phyloP scores from a whole-genome alignment of 192 early-diverging fungal genomes.

The Backusella circina region DNA sequence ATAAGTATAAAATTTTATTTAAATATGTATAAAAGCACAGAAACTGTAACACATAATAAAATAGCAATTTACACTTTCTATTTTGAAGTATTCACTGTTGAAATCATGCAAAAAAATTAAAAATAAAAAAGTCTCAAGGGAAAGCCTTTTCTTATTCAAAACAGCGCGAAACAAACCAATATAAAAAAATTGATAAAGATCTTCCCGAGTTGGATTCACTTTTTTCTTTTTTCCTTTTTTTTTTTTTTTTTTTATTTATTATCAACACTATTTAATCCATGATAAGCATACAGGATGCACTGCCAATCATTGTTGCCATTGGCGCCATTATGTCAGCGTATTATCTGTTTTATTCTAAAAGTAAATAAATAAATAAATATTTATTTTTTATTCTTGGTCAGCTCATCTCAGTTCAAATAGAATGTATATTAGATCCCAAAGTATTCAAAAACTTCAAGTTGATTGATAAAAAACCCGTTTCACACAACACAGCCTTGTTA shows the following conservation, averaged over 20 bases:
- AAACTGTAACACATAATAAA: too few relatives aligned
- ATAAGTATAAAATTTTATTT: too few relatives aligned
- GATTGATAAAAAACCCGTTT: conserved; percentile 72
- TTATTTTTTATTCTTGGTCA: not conserved
- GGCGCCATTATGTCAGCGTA: not conserved
- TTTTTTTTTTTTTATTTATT: not conserved
- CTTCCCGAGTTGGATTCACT: not conserved
- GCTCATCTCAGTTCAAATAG: conserved; percentile 15
- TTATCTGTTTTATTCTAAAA: not conserved
- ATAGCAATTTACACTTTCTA: too few relatives aligned
- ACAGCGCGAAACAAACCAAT: not conserved
- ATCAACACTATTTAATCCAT: not conserved
- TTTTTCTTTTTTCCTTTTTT: not conserved
- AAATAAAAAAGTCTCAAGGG: too few relatives aligned
- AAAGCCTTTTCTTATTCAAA: not conserved
- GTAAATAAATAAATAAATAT: not conserved
- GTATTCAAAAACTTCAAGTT: conserved; percentile 77
- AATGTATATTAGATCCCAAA: conserved; percentile 59
- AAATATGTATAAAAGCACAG: too few relatives aligned
- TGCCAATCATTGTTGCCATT: not conserved
- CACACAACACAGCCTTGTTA: conserved; percentile 84
- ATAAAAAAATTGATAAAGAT: not conserved
- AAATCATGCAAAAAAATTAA: too few relatives aligned
- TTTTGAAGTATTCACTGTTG: too few relatives aligned
- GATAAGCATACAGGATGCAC: not conserved